Base-by-base conservation (phyloP, 306 rosid species). In the Vachellia pachyceras region DNA sequence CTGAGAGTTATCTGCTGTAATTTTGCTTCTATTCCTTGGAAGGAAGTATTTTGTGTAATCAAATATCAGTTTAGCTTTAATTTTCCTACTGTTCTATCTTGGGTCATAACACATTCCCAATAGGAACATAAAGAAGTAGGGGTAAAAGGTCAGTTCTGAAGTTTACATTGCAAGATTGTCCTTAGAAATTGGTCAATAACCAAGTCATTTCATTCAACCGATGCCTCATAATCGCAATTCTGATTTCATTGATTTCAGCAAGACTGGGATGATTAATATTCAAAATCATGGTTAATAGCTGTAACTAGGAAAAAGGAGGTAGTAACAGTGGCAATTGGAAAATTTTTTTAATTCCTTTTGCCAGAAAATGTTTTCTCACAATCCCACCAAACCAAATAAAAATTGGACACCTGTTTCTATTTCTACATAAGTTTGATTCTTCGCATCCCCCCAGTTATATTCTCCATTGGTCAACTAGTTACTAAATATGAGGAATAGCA, bases 71-170 rank as follows among this genome's bases (percentile, higher is more conserved):
- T 29, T 29, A 29, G 33, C 33, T 29, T 29, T 29, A 29, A 29
- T 29, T 29, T 29, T 29, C 33, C 33, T 29, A 29, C 33, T 29
- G 33, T 29, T 29, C 33, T 29, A 29, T 29, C 33, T 29, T 29
- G 33, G 33, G 33, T 29, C 33, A 29, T 29, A 29, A 29, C 33
- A 29, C 33, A 29, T 69, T 69, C 20, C 39, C 55, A 42, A 10
- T 22, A 22, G 54, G 44, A 40, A 67, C 15, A 67, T 4, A 40
- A 67, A 20, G 55, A 2, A 41, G 47, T 18, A 9, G 23, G 10
- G 23, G 15, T n/a, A 68, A 69, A 69, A 69, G 74, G 39, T 42
- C 39, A 42, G 55, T 44, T 69, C 55, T 47, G 36, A 69, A 42
- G 52, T 42, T 40, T 22, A 69, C 44, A 18, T 23, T 41, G 54